Evolutionary conservation across 2,329 filamentous ascomycete genomes (phyloP).

Genomic region (Apiospora kogelbergensis): DNA sequence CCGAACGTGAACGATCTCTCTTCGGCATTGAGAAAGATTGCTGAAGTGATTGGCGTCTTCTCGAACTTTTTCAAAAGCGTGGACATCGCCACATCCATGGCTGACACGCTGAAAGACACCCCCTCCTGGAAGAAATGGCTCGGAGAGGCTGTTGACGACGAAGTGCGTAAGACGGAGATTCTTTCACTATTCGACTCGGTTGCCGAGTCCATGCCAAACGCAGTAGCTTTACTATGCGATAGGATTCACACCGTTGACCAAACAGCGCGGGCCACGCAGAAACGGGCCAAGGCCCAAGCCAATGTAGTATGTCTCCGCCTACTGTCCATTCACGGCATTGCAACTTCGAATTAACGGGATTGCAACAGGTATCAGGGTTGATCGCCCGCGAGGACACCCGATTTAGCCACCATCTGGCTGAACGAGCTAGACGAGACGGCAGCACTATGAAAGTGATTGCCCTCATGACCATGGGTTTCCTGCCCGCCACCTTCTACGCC

Average conservation of each 20-base stretch:
- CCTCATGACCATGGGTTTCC: slow-evolving; percentile 39
- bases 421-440: slow-evolving; percentile 30
- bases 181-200: neutral
- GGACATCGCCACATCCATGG: slow-evolving; percentile 10
- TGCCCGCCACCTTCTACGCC: slow-evolving; percentile 41
- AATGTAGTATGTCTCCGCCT: slow-evolving; percentile 11
- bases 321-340: neutral
- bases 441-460: slow-evolving; percentile 39
- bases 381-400: slow-evolving; percentile 7
- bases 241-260: slow-evolving; percentile 14
- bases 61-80: slow-evolving; percentile 16
- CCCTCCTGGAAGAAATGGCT: neutral
- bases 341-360: neutral
- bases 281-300: slow-evolving; percentile 13
- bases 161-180: neutral
- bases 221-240: slow-evolving; percentile 4
- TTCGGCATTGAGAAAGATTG: slow-evolving; percentile 9
- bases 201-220: neutral
- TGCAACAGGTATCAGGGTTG: slow-evolving; percentile 1
- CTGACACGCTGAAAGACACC: neutral
- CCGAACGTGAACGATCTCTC: neutral
- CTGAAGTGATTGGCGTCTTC: slow-evolving; percentile 13
- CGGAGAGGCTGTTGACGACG: neutral
- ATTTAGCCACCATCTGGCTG: slow-evolving; percentile 15
- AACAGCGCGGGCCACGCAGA: slow-evolving; percentile 1